Conservation (phyloP, 305 asterid genomes). For the Solanum hybrid region DNA sequence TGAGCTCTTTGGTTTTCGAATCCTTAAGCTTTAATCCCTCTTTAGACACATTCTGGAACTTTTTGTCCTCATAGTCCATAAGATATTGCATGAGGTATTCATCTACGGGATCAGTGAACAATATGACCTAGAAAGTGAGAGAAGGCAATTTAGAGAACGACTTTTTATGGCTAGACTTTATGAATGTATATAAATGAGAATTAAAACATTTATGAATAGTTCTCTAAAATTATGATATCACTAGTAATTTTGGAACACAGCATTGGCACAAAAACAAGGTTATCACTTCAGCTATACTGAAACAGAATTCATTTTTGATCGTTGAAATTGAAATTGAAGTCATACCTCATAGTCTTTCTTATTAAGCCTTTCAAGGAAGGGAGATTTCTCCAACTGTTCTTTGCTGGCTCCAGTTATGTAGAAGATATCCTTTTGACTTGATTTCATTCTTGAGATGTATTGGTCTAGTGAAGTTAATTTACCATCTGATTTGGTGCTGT, state of each 20-base stretch:
- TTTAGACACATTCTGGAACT: conserved; percentile 91
- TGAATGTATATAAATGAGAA: not conserved
- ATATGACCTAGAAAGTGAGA: conserved; percentile 43
- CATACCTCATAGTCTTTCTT: conserved; percentile 79
- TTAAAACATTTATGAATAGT: not conserved
- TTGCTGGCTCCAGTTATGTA: conserved; percentile 77
- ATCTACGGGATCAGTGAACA: conserved; percentile 79
- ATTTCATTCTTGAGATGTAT: conserved; percentile 80
- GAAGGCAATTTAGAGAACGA: not conserved
- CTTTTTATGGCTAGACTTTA: not conserved
- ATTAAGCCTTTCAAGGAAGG: conserved; percentile 74
- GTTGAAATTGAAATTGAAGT: not conserved
- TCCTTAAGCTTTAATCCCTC: conserved; percentile 87
- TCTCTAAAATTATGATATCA: not conserved
- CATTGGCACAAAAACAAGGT: not conserved
- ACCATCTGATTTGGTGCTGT: conserved; percentile 75
- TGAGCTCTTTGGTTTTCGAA: conserved; percentile 66
- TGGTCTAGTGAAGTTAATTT: conserved; percentile 63
- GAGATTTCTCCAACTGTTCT: conserved; percentile 85
- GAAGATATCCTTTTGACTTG: conserved; percentile 82
- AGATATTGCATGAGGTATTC: conserved; percentile 93
- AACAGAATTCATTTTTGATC: not conserved
- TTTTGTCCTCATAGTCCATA: conserved; percentile 90
- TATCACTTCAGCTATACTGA: too few species aligned
- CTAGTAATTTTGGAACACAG: not conserved